A percentile compares a stretch with the other conserved stretches of the same genome.
These are phyloP conservation scores for Pseudogymnoascus sp. DNA, from an alignment of 2,329 filamentous ascomycete genomes.

Conservation along the genomic window DNA sequence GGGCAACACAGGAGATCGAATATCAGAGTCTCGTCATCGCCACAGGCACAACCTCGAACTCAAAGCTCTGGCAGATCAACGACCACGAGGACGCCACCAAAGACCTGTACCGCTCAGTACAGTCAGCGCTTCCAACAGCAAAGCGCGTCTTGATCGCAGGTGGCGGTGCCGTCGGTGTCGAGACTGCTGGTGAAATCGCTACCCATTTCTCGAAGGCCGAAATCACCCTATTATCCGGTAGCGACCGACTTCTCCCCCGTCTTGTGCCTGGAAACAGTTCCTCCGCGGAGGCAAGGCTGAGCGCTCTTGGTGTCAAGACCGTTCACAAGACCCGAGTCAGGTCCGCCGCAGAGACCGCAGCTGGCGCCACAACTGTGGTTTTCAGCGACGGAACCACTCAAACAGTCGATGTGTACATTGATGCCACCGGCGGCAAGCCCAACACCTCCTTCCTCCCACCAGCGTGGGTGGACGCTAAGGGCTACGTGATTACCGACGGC, in stretches of 20 bases:
- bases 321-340: constrained; percentile 32
- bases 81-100: constrained; percentile 28
- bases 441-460: constrained; percentile 38
- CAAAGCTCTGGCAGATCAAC: constrained; percentile 38
- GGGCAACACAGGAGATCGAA: constrained; percentile 18
- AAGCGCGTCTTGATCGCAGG: constrained; percentile 24
- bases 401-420: constrained; percentile 38
- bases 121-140: constrained; percentile 12
- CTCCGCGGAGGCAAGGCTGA: constrained; percentile 33
- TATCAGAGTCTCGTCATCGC: constrained; percentile 46
- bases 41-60: constrained; percentile 38
- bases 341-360: constrained; percentile 20
- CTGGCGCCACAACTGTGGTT: constrained; percentile 29
- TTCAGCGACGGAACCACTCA: constrained; percentile 36
- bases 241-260: constrained; percentile 10
- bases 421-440: constrained; percentile 33
- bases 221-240: constrained; percentile 18
- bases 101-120: background rate
- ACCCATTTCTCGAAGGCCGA: constrained; percentile 13
- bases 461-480: constrained; percentile 35
- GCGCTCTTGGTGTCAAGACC: constrained; percentile 42
- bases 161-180: constrained; percentile 25
- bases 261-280: constrained; percentile 9
- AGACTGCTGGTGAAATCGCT: constrained; percentile 26
- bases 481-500: constrained; percentile 40